Conservation (phyloP, 2,329 filamentous ascomycete genomes). For the Fusarium citri region DNA sequence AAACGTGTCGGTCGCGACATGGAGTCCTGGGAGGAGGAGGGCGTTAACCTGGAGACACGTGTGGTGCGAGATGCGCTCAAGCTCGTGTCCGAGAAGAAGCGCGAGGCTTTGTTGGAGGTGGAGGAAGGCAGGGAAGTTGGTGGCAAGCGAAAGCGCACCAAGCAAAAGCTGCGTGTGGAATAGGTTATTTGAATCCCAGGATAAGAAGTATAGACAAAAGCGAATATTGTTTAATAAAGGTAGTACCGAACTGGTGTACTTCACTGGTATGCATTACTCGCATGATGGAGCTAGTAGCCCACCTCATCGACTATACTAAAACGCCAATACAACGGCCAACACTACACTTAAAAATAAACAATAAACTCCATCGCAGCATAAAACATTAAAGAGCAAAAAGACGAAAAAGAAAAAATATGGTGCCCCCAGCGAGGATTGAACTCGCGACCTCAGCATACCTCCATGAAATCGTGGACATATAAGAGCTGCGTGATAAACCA, state of each 20-base stretch:
- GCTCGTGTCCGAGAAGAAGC: constrained; percentile 93
- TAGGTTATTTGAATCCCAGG: constrained; percentile 19
- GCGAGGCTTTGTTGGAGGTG: constrained; percentile 89
- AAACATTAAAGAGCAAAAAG: fast-evolving
- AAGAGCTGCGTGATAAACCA: constrained; percentile 40
- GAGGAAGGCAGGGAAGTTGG: constrained; percentile 92
- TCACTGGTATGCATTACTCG: background rate
- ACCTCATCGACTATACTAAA: background rate
- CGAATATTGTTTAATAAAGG: constrained; percentile 8
- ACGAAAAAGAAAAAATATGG: constrained; percentile 5
- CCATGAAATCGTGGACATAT: constrained; percentile 34
- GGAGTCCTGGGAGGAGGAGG: constrained; percentile 87
- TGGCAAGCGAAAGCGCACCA: constrained; percentile 78
- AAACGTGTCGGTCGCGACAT: constrained; percentile 81
- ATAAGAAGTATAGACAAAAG: constrained; percentile 26
- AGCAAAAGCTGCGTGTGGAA: constrained; percentile 64
- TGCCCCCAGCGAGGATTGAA: constrained; percentile 39
- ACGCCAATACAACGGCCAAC: background rate
- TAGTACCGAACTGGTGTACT: background rate
- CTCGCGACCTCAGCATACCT: constrained; percentile 40
- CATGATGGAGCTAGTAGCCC: background rate
- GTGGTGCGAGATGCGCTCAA: constrained; percentile 89
- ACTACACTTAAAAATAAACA: background rate
- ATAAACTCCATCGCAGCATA: background rate
- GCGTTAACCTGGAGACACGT: constrained; percentile 91